These are phyloP conservation scores for Scheffersomyces parashehatae DNA, from an alignment of 1,139 yeast species.

Conservation along the genomic window DNA sequence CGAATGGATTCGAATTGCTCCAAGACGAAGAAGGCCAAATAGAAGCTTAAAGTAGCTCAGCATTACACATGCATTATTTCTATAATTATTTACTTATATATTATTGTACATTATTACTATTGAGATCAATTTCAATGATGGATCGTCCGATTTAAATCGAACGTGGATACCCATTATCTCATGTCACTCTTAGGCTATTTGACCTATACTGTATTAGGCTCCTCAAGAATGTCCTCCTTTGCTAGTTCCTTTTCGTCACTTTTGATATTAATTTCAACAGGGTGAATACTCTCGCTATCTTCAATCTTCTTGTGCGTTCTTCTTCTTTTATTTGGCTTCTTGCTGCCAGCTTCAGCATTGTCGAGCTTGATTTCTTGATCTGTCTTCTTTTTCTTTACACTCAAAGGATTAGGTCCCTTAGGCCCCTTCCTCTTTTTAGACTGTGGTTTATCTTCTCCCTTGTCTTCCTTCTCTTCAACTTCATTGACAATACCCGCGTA, in stretches of 20 bases:
- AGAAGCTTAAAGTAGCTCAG: not conserved
- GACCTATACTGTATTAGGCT: too few species aligned
- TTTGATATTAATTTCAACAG: slow-evolving; percentile 8
- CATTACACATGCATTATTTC: too few species aligned
- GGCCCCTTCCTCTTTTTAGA: slow-evolving; percentile 65
- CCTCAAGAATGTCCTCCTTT: too few species aligned
- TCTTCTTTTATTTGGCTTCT: slow-evolving; percentile 33
- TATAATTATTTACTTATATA: too few species aligned
- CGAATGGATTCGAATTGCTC: not conserved
- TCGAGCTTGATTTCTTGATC: slow-evolving; percentile 9
- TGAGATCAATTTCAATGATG: too few species aligned
- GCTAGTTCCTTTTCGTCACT: not conserved
- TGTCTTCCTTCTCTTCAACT: slow-evolving; percentile 16
- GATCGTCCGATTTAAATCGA: too few species aligned
- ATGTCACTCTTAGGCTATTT: too few species aligned
- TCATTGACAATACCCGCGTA: slow-evolving; percentile 33
- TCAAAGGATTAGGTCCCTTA: slow-evolving; percentile 79
- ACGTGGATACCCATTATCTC: too few species aligned
- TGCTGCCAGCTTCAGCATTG: slow-evolving; percentile 7
- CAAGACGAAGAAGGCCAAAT: not conserved
- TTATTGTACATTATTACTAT: too few species aligned
- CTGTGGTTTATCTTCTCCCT: slow-evolving; percentile 15
- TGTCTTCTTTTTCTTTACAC: slow-evolving; percentile 68
- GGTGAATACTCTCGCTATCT: slow-evolving; percentile 14
- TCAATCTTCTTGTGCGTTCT: slow-evolving; percentile 32